Evolutionary conservation across 306 rosid genomes (phyloP).

Genomic region (Glycine soja): DNA sequence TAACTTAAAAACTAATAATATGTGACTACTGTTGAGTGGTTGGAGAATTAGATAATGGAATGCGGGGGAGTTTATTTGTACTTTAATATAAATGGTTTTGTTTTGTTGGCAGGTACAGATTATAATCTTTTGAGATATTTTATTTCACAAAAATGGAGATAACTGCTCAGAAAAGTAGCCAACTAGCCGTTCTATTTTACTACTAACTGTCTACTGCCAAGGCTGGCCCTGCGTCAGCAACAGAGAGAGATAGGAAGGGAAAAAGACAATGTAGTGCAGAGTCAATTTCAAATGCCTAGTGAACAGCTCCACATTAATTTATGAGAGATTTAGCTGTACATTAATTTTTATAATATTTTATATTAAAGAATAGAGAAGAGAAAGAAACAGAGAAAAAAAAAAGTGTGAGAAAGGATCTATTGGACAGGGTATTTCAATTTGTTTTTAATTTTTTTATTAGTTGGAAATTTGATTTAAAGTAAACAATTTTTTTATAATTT

Average conservation of each 20-base stretch:
- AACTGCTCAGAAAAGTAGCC: not conserved
- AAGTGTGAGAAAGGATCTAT: not conserved
- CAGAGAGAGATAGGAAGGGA: not conserved
- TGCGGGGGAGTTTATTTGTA: not conserved
- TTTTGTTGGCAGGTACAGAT: not conserved
- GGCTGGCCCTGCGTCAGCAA: not conserved
- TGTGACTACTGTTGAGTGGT: too few species aligned
- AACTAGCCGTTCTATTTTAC: not conserved
- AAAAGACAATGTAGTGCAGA: not conserved
- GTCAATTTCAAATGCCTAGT: not conserved
- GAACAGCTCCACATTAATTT: not conserved
- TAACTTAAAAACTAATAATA: too few species aligned
- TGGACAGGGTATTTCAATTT: too few species aligned
- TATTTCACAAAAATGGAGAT: not conserved
- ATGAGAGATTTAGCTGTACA: not conserved
- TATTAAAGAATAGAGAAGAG: too few species aligned
- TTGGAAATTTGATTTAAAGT: too few species aligned
- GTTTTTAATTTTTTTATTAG: too few species aligned
- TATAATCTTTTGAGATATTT: not conserved
- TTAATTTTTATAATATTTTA: not conserved
- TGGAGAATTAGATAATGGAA: not conserved
- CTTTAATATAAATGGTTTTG: not conserved
- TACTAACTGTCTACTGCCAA: not conserved
- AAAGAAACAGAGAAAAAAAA: not conserved
- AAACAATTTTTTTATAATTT: too few species aligned